phyloP scores from a whole-genome alignment of 257 asterid genomes.

The Capsicum chinense region DNA sequence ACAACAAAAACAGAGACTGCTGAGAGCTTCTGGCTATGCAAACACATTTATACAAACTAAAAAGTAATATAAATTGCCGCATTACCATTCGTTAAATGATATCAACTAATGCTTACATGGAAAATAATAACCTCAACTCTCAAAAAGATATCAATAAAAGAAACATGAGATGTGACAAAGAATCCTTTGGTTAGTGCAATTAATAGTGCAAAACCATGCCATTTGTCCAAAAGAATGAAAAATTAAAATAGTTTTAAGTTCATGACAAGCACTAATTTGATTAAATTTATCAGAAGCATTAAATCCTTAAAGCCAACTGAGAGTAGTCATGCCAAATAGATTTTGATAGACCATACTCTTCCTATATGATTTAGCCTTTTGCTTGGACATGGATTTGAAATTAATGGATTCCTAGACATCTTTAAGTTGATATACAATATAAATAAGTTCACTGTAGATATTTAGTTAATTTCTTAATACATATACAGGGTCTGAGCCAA shows the following conservation, averaged over 20 bases:
- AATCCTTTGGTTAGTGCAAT: not conserved
- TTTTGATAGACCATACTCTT: not conserved
- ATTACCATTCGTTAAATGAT: not conserved
- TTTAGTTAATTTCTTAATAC: not conserved
- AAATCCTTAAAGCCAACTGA: conserved; percentile 18
- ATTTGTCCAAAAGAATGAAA: not conserved
- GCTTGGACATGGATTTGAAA: not conserved
- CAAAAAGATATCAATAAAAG: not conserved
- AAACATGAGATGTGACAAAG: not conserved
- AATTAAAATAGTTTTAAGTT: not conserved
- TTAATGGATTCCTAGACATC: not conserved
- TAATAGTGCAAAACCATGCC: conserved; percentile 3
- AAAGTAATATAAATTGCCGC: not conserved
- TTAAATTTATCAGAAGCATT: not conserved
- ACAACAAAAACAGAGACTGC: not conserved
- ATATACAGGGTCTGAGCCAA: not conserved
- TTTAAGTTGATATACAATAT: not conserved
- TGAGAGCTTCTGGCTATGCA: not conserved
- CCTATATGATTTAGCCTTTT: not conserved
- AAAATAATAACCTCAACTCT: not conserved
- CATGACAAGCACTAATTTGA: conserved; percentile 6
- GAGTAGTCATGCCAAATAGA: not conserved
- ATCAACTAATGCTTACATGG: conserved; percentile 13
- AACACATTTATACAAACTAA: conserved; percentile 3
- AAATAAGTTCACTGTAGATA: not conserved